phyloP scores from a whole-genome alignment of 1,139 yeast species.

The Candida dubliniensis region DNA sequence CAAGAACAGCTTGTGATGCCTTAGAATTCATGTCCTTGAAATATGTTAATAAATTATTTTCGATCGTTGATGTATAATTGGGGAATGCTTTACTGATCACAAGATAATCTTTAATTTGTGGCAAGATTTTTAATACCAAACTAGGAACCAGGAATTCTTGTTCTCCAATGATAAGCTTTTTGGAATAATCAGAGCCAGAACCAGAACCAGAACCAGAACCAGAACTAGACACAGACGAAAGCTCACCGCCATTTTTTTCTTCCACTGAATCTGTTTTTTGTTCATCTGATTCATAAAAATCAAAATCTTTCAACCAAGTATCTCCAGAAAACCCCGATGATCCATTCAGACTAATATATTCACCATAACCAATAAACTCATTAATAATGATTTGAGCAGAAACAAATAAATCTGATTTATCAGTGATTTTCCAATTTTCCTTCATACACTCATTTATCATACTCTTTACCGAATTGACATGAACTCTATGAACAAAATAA shows the following conservation, averaged over 20 bases:
- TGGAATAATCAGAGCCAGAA: slow-evolving; percentile 1
- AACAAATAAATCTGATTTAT: slow-evolving; percentile 25
- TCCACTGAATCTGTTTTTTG: slow-evolving; percentile 6
- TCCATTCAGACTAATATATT: slow-evolving; percentile 37
- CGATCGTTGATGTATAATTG: slow-evolving; percentile 31
- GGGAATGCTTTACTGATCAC: slow-evolving; percentile 52
- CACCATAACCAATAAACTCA: slow-evolving; percentile 53
- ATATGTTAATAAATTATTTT: slow-evolving; percentile 49
- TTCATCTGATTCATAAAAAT: slow-evolving; percentile 21
- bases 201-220: neutral
- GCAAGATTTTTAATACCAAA: slow-evolving; percentile 35
- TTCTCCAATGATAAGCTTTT: slow-evolving; percentile 39
- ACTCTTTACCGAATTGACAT: slow-evolving; percentile 47
- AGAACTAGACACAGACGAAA: neutral
- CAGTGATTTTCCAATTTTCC: slow-evolving; percentile 79
- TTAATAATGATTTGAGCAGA: slow-evolving; percentile 54
- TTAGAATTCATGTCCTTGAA: slow-evolving; percentile 56
- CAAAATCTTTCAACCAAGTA: slow-evolving; percentile 48
- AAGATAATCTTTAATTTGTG: slow-evolving; percentile 47
- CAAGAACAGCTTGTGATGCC: slow-evolving; percentile 62
- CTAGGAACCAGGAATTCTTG: slow-evolving; percentile 46
- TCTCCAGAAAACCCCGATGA: slow-evolving; percentile 30
- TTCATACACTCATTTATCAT: slow-evolving; percentile 55
- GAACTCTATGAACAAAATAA: slow-evolving; percentile 58
- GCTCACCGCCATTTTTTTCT: slow-evolving; percentile 3